Conservation (phyloP, 2,329 filamentous ascomycete genomes). For the Stemphylium lycopersici region DNA sequence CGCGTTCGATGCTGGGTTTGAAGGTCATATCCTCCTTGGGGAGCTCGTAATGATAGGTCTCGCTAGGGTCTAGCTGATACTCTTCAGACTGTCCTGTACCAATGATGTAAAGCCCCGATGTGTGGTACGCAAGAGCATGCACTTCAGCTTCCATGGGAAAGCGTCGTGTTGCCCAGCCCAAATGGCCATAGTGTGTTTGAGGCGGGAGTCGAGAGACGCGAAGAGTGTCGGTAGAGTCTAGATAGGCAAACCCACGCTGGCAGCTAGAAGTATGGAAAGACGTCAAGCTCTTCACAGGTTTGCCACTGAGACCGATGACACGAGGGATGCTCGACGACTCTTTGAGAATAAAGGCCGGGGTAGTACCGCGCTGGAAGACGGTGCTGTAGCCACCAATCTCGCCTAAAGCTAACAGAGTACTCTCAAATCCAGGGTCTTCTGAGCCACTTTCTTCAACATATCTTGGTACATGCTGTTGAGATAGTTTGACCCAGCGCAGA, state of each 20-base stretch:
- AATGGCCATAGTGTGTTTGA: slow-evolving; percentile 71
- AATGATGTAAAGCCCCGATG: slow-evolving; percentile 76
- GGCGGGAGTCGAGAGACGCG: slow-evolving; percentile 74
- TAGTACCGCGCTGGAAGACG: slow-evolving; percentile 80
- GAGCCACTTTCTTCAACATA: slow-evolving; percentile 57
- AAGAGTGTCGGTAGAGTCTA: slow-evolving; percentile 66
- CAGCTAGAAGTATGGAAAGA: slow-evolving; percentile 78
- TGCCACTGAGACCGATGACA: slow-evolving; percentile 73
- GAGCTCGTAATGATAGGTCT: slow-evolving; percentile 84
- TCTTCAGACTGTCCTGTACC: slow-evolving; percentile 71
- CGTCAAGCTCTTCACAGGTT: slow-evolving; percentile 72
- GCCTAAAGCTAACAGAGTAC: slow-evolving; percentile 62
- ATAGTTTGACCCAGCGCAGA: slow-evolving; percentile 77
- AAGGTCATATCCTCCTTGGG: slow-evolving; percentile 66
- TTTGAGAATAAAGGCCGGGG: slow-evolving; percentile 82
- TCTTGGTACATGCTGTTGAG: slow-evolving; percentile 71
- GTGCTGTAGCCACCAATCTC: slow-evolving; percentile 79
- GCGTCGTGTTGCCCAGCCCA: slow-evolving; percentile 77
- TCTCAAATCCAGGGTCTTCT: slow-evolving; percentile 52
- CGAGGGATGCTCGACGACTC: slow-evolving; percentile 78
- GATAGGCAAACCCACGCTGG: slow-evolving; percentile 81
- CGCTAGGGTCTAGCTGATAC: slow-evolving; percentile 79
- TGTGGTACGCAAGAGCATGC: slow-evolving; percentile 77
- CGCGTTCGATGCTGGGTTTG: slow-evolving; percentile 72
- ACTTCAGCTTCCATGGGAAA: slow-evolving; percentile 73